These are phyloP conservation scores for Trichaptum fuscoviolaceum DNA, from an alignment of 768 basidiomycete genomes.

Conservation along the genomic window DNA sequence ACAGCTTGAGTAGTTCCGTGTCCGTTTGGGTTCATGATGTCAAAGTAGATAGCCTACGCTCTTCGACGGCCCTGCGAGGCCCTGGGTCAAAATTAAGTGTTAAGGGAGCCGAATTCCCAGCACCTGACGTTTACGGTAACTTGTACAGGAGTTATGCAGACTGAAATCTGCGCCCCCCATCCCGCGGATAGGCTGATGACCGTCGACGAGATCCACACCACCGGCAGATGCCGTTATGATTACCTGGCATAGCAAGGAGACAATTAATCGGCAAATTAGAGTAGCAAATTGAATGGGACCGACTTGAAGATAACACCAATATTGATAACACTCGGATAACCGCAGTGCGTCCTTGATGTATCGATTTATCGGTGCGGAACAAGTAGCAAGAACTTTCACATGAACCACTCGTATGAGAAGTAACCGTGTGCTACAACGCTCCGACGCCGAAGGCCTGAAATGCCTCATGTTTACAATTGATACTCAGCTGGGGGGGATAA, in stretches of 20 bases:
- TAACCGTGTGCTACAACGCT: background rate
- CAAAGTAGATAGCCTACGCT: background rate
- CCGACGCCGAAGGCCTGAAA: background rate
- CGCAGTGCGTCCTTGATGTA: background rate
- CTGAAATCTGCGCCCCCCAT: background rate
- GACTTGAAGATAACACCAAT: background rate
- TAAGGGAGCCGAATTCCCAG: background rate
- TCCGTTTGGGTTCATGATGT: slow-evolving; percentile 1
- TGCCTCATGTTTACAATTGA: background rate
- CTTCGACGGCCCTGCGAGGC: background rate
- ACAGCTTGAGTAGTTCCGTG: background rate
- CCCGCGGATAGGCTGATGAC: background rate
- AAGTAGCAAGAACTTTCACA: background rate
- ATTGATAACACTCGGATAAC: background rate
- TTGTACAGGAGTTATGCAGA: background rate
- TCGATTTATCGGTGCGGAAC: background rate
- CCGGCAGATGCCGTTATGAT: background rate
- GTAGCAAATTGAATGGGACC: background rate
- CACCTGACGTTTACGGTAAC: background rate
- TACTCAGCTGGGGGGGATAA: background rate
- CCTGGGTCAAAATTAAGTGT: background rate
- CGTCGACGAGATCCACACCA: background rate
- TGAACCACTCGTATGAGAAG: background rate
- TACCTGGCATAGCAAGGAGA: background rate
- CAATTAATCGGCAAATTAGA: background rate